A percentile compares a stretch with the other conserved stretches of the same genome.
phyloP scores from a whole-genome alignment of 495 filamentous ascomycete genomes.

The Parathielavia hyrcaniae region DNA sequence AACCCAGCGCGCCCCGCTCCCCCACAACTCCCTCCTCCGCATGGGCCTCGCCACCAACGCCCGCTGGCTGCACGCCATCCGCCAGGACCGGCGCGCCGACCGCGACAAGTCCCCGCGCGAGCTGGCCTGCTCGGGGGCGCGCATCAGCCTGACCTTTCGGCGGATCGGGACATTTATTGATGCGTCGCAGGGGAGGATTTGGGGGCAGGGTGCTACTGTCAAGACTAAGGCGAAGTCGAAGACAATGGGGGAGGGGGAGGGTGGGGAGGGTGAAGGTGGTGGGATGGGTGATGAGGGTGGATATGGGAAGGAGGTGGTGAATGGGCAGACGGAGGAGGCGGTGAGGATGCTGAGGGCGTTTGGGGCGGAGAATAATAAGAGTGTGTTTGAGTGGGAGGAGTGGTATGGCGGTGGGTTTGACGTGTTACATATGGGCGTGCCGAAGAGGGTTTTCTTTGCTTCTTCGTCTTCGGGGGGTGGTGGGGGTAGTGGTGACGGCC shows the following conservation, averaged over 20 bases:
- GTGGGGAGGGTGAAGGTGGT: too few relatives aligned
- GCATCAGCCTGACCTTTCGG: slow-evolving; percentile 91
- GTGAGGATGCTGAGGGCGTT: slow-evolving; percentile 71
- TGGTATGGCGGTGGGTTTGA: slow-evolving; percentile 80
- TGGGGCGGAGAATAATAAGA: slow-evolving; percentile 71
- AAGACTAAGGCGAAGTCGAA: slow-evolving; percentile 69
- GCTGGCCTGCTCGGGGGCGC: slow-evolving; percentile 61
- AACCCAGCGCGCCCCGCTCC: slow-evolving; percentile 62
- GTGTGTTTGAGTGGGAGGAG: slow-evolving; percentile 74
- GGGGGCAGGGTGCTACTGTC: slow-evolving; percentile 98
- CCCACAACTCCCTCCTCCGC: slow-evolving; percentile 82
- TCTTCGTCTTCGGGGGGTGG: not conserved
- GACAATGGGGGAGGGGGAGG: slow-evolving; percentile 48
- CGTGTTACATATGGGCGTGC: slow-evolving; percentile 64
- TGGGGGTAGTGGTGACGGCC: slow-evolving; percentile 38
- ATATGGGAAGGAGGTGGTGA: slow-evolving; percentile 59
- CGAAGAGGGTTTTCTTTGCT: slow-evolving; percentile 47
- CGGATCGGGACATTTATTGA: slow-evolving; percentile 80
- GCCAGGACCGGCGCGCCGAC: slow-evolving; percentile 68
- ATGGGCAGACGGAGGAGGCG: slow-evolving; percentile 59
- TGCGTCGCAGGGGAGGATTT: slow-evolving; percentile 58
- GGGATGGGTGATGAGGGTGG: too few relatives aligned
- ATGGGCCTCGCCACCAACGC: slow-evolving; percentile 77
- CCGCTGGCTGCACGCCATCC: slow-evolving; percentile 85
- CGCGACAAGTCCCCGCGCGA: slow-evolving; percentile 63